These are phyloP conservation scores for Olyra latifolia DNA, from an alignment of 176 grass and related monocot genomes.

Conservation along the genomic window DNA sequence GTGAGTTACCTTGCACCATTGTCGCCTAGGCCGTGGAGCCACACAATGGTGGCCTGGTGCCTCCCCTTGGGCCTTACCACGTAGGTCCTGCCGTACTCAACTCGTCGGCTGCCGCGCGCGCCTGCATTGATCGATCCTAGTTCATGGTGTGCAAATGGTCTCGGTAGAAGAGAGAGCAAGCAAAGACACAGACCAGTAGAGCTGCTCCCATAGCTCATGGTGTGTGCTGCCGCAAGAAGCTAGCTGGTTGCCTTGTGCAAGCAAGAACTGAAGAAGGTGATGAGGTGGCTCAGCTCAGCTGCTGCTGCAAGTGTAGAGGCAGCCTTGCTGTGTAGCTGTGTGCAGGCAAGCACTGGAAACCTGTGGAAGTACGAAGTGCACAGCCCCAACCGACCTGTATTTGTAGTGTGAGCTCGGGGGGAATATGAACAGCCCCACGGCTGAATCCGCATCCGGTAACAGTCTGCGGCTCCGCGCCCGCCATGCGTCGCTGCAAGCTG, in stretches of 20 bases:
- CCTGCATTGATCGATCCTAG: slow-evolving; percentile 45
- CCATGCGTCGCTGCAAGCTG: slow-evolving; percentile 35
- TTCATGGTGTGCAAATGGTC: too few relatives aligned
- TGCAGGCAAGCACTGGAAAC: not conserved
- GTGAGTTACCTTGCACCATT: slow-evolving; percentile 71
- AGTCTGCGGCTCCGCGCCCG: slow-evolving; percentile 30
- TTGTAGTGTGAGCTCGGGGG: slow-evolving; percentile 48
- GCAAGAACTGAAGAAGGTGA: not conserved
- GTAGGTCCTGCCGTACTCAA: slow-evolving; percentile 87
- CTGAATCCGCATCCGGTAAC: slow-evolving; percentile 46
- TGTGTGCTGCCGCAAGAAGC: not conserved
- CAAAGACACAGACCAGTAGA: slow-evolving; percentile 52
- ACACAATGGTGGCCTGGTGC: slow-evolving; percentile 90
- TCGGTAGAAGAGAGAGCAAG: not conserved
- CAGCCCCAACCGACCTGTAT: slow-evolving; percentile 49
- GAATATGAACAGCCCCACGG: slow-evolving; percentile 25
- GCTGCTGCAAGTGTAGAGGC: not conserved
- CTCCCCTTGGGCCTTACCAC: slow-evolving; percentile 94
- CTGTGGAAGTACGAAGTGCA: slow-evolving; percentile 41
- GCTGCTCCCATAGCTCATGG: slow-evolving; percentile 72
- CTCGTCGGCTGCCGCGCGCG: slow-evolving; percentile 29
- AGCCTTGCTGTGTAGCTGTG: not conserved
- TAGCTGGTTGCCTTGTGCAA: not conserved
- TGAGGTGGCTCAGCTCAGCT: not conserved
- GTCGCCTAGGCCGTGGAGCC: slow-evolving; percentile 94